Conservation (phyloP, 345 rosid species). For the Cardamine chenopodiifolia region DNA sequence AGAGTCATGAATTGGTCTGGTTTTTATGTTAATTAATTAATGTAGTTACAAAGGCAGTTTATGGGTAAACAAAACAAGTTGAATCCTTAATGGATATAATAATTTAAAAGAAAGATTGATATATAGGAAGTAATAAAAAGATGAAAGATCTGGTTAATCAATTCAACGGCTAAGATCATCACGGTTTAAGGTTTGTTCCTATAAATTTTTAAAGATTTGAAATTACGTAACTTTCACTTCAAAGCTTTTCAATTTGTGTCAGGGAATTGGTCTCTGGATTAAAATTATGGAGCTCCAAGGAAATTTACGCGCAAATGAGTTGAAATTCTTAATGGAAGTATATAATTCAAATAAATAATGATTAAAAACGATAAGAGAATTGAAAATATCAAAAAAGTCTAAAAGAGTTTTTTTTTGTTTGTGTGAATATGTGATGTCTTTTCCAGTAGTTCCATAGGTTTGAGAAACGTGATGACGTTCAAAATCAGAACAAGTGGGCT, state of each 20-base stretch:
- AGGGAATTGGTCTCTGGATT: slow-evolving; percentile 1
- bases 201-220: neutral
- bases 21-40: slow-evolving; percentile 11
- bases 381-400: slow-evolving; percentile 22
- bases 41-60: slow-evolving; percentile 33
- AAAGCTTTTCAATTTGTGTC: slow-evolving; percentile 26
- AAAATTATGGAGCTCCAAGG: slow-evolving; percentile 4
- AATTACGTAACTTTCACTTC: slow-evolving; percentile 13
- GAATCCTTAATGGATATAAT: slow-evolving; percentile 28
- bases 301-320: slow-evolving; percentile 7
- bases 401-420: slow-evolving; percentile 27
- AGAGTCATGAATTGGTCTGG: slow-evolving; percentile 29
- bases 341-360: slow-evolving; percentile 10
- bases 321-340: slow-evolving; percentile 9
- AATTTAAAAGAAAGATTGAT: neutral
- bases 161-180: slow-evolving; percentile 27
- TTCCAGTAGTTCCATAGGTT: slow-evolving; percentile 1
- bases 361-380: neutral
- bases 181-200: slow-evolving; percentile 18
- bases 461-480: slow-evolving; percentile 30
- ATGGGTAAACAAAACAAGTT: slow-evolving; percentile 31
- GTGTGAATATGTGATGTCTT: slow-evolving; percentile 32
- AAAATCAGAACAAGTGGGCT: slow-evolving; percentile 35
- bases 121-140: neutral
- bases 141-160: slow-evolving; percentile 12